A percentile compares a stretch with the other conserved stretches of the same genome.
These are phyloP conservation scores for Tympanopsis confertula DNA, from an alignment of 2,329 filamentous ascomycete genomes.

Conservation along the genomic window DNA sequence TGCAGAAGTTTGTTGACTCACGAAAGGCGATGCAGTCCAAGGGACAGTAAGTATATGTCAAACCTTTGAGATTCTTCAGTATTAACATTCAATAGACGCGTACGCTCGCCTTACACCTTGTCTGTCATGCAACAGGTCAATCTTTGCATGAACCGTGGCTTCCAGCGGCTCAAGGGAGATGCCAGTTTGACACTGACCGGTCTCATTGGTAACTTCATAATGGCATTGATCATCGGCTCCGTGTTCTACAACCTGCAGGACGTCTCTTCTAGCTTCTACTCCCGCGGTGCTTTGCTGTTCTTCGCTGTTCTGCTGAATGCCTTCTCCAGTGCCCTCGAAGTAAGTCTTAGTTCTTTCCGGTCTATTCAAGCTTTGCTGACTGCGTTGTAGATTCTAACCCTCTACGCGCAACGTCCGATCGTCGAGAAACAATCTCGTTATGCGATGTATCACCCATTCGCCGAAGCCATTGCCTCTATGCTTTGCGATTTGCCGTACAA, in stretches of 20 bases:
- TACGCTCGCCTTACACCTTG: conserved; percentile 34
- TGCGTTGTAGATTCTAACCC: conserved; percentile 10
- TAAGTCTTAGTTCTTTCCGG: not conserved
- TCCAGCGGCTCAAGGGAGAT: conserved; percentile 25
- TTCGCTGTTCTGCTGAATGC: conserved; percentile 42
- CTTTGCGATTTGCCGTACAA: conserved; percentile 31
- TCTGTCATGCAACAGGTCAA: conserved; percentile 31
- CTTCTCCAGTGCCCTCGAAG: conserved; percentile 22
- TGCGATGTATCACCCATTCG: conserved; percentile 21
- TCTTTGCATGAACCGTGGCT: conserved; percentile 27
- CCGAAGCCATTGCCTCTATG: conserved; percentile 16
- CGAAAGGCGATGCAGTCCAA: conserved; percentile 13
- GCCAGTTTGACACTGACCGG: conserved; percentile 22
- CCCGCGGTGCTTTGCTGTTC: conserved; percentile 35
- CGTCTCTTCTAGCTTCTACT: conserved; percentile 30
- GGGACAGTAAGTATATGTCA: conserved; percentile 13
- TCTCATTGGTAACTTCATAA: conserved; percentile 29
- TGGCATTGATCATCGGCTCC: conserved; percentile 37
- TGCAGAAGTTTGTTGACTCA: conserved; percentile 12
- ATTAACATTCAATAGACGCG: conserved; percentile 14
- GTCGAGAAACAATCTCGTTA: conserved; percentile 27
- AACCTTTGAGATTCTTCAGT: too few relatives aligned
- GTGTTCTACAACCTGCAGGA: conserved; percentile 34
- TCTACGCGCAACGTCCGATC: conserved; percentile 22
- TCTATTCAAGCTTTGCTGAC: too few relatives aligned